These are phyloP conservation scores for Lentinula raphanica DNA, from an alignment of 768 basidiomycete genomes.

Conservation along the genomic window DNA sequence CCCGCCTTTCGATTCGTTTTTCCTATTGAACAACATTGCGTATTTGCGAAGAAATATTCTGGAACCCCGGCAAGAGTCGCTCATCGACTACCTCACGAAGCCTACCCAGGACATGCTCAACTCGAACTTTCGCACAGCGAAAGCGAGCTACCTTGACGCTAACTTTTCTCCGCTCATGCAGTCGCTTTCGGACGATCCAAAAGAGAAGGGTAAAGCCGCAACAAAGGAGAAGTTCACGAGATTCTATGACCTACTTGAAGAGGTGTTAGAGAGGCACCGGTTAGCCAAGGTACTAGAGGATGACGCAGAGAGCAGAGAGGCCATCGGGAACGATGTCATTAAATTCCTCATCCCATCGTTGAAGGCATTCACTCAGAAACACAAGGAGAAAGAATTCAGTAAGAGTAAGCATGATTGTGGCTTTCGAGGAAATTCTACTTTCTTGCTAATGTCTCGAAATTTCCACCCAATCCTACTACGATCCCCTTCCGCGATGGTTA, in stretches of 20 bases:
- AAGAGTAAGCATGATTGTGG: constrained; percentile 51
- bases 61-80: constrained; percentile 40
- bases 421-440: not conserved
- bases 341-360: constrained; percentile 73
- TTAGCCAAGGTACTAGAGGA: constrained; percentile 65
- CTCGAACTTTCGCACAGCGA: constrained; percentile 72
- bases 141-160: constrained; percentile 78
- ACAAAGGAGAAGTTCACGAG: constrained; percentile 80
- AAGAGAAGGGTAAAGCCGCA: constrained; percentile 39
- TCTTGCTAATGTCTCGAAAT: constrained; percentile 5
- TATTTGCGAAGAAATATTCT: constrained; percentile 62
- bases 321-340: constrained; percentile 67
- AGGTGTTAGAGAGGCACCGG: constrained; percentile 71
- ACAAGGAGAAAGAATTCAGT: constrained; percentile 78
- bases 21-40: constrained; percentile 75
- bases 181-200: constrained; percentile 58
- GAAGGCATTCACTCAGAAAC: constrained; percentile 69
- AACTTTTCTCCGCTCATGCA: constrained; percentile 80
- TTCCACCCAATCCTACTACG: not conserved
- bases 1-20: constrained; percentile 66
- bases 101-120: constrained; percentile 58
- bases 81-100: constrained; percentile 51
- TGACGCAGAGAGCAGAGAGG: constrained; percentile 48
- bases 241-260: constrained; percentile 79
- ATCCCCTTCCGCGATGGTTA: constrained; percentile 11